Evolutionary conservation across 148 eudicot species (phyloP).

Genomic region (Camellia granthamiana): DNA sequence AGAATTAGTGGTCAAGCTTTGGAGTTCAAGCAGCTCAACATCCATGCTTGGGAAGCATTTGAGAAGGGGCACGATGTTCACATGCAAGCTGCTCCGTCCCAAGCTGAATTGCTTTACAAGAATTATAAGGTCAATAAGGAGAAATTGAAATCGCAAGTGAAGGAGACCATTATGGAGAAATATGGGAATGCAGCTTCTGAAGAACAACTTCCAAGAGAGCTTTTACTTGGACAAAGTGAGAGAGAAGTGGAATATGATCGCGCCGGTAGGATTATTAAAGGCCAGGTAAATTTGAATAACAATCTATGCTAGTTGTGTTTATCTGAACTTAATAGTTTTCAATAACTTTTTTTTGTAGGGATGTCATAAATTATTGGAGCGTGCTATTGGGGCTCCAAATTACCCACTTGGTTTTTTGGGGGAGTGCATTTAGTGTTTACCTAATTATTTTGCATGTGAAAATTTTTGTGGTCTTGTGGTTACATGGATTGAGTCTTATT

Average conservation of each 20-base stretch:
- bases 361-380: neutral
- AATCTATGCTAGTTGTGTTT: neutral
- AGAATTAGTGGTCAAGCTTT: constrained; percentile 89
- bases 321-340: neutral
- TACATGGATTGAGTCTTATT: neutral
- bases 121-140: constrained; percentile 77
- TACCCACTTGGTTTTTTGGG: neutral
- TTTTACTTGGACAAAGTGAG: constrained; percentile 87
- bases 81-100: constrained; percentile 98
- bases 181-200: constrained; percentile 91
- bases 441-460: neutral
- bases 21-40: constrained; percentile 81
- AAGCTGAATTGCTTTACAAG: constrained; percentile 80
- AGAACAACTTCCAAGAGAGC: constrained; percentile 76
- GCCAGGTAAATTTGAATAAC: constrained; percentile 46
- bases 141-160: constrained; percentile 65
- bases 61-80: constrained; percentile 95
- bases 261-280: constrained; percentile 82
- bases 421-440: too few species aligned
- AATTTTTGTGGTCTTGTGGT: neutral
- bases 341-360: neutral
- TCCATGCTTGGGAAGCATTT: constrained; percentile 94
- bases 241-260: constrained; percentile 90
- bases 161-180: constrained; percentile 78
- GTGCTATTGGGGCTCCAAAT: neutral